These are phyloP conservation scores for Vigna angularis DNA, from an alignment of 306 rosid genomes.

Conservation along the genomic window DNA sequence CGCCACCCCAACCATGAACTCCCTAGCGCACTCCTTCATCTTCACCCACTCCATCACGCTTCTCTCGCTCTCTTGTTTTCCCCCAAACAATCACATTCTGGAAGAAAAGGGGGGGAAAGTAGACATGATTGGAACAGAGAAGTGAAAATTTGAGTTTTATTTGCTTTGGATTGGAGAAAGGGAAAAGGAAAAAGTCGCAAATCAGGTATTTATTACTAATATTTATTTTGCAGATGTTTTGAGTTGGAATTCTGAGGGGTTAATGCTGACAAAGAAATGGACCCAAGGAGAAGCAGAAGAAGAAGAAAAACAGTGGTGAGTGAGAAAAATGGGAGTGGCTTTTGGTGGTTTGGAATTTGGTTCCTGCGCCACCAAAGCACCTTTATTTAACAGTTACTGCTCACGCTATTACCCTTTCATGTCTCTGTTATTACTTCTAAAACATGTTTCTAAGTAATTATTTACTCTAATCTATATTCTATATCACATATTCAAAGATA, in stretches of 20 bases:
- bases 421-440: no score
- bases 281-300: slow-evolving; percentile 35
- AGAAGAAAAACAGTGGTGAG: slow-evolving; percentile 27
- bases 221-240: not conserved
- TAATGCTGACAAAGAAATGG: slow-evolving; percentile 47
- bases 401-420: not conserved
- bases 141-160: not conserved
- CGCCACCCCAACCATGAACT: slow-evolving; percentile 76
- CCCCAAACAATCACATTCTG: slow-evolving; percentile 36
- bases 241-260: slow-evolving; percentile 37
- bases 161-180: not conserved
- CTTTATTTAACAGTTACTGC: slow-evolving; percentile 29
- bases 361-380: slow-evolving; percentile 6
- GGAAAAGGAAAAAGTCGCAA: not conserved
- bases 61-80: not conserved
- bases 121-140: not conserved
- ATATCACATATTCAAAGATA: no score
- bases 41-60: slow-evolving; percentile 49
- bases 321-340: slow-evolving; percentile 37
- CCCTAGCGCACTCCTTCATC: slow-evolving; percentile 58
- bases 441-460: no score
- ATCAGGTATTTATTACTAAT: not conserved
- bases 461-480: no score
- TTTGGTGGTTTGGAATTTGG: slow-evolving; percentile 29
- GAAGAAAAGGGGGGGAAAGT: not conserved